These are phyloP conservation scores for Diaporthe nobilis DNA, from an alignment of 2,329 filamentous ascomycete species.

Conservation along the genomic window DNA sequence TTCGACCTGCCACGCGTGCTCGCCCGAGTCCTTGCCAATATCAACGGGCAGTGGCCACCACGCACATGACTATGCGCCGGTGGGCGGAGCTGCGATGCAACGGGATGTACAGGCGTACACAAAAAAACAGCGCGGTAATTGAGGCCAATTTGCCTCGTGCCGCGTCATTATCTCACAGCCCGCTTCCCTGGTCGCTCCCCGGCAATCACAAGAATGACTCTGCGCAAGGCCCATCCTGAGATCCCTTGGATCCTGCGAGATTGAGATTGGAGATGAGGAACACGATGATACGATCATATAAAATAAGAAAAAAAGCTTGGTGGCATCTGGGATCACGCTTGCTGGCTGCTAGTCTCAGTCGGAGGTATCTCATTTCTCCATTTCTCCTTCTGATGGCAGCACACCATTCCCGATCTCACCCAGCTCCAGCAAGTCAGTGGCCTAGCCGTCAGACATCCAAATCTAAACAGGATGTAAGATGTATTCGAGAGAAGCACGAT, in stretches of 20 bases:
- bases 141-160: conserved; percentile 21
- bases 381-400: neutral
- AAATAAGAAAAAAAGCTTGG: conserved; percentile 1
- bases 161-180: conserved; percentile 19
- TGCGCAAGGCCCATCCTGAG: conserved; percentile 22
- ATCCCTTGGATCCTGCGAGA: conserved; percentile 20
- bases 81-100: neutral
- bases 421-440: neutral
- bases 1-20: neutral
- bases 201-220: conserved; percentile 21
- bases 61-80: neutral
- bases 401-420: neutral
- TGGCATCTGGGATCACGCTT: neutral
- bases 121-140: neutral
- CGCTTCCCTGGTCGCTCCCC: conserved; percentile 8
- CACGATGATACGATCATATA: neutral
- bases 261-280: conserved; percentile 25
- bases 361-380: too few species aligned
- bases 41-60: neutral
- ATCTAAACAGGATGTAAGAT: neutral
- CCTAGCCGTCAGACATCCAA: neutral
- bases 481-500: neutral
- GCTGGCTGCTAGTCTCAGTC: neutral
- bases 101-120: neutral
- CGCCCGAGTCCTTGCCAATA: neutral